Evolutionary conservation across 2,329 filamentous ascomycete genomes (phyloP), one percentile per base, ranked within the genome.

Genomic region (Fusarium setosum): DNA sequence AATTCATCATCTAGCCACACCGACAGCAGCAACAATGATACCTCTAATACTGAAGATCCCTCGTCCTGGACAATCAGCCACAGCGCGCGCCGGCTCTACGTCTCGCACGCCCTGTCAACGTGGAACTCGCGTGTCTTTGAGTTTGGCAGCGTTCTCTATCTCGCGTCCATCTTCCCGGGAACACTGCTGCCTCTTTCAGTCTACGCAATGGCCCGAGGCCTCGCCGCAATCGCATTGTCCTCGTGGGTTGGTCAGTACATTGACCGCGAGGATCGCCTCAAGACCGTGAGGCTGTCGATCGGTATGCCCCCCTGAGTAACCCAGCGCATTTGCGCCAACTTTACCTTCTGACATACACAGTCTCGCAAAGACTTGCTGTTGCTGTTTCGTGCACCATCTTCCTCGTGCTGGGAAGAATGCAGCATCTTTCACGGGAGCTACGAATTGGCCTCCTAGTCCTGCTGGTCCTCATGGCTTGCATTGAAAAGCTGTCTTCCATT

Each of bases 111-210:
- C 51, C 77, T 90, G 1, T 90, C 88, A 5, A 85, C 87, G 47
- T 89, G 86, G 86, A 90, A 90, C 73, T 86, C 87, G 0, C 84
- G 88, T 18, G 77, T 87, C 55, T 90, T 90, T 63, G 87, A 90
- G 71, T 90, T 90, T 56, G 88, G 82, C 26, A 83, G 86, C 6
- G 84, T 90, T 6, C 77, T 89, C 6, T 89, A 84, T 73, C 78
- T 89, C 10, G 85, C 86, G 0, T 75, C 80, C 1, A 81, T 86
- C 42, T 89, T 82, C 66, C 84, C 84, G 0, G 77, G 81, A 1
- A 92, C 89, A 0, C 78, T 93, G 20, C 80, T 91, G 20, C 90
- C 87, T 32, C 83, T 89, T 56, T 92, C 90, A 0, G 77, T 90
- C n/a, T 93, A 93, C 70, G 90, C 90, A 0, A 76, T 93, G 7